These are phyloP conservation scores for Leccinum broughii DNA, from an alignment of 768 basidiomycete species.

Conservation along the genomic window DNA sequence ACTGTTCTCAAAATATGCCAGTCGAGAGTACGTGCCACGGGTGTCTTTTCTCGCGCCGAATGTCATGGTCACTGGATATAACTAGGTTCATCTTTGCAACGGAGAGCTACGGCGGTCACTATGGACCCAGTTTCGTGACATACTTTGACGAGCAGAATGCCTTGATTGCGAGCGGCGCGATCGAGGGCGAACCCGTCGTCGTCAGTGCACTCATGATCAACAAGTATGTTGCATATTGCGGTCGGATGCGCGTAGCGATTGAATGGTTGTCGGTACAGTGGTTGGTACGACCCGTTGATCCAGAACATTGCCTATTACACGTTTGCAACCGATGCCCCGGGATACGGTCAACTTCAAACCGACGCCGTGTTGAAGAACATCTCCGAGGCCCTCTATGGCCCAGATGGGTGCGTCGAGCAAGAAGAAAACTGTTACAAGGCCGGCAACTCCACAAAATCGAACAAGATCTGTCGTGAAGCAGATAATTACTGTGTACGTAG, in stretches of 20 bases:
- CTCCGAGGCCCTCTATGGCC: conserved; percentile 48
- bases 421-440: conserved; percentile 59
- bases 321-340: conserved; percentile 63
- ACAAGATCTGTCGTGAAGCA: conserved; percentile 50
- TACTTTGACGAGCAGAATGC: conserved; percentile 65
- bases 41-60: not conserved
- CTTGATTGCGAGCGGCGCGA: conserved; percentile 42
- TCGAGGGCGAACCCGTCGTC: conserved; percentile 50
- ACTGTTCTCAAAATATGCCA: conserved; percentile 49
- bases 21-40: conserved; percentile 46
- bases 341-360: conserved; percentile 62
- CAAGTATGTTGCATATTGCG: conserved; percentile 40
- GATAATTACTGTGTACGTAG: conserved; percentile 58
- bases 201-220: conserved; percentile 67
- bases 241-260: not conserved
- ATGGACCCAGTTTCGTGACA: conserved; percentile 62
- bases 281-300: conserved; percentile 66
- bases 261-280: conserved; percentile 36
- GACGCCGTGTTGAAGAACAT: conserved; percentile 45
- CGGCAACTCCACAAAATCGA: conserved; percentile 44
- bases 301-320: conserved; percentile 61
- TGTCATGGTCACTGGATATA: not conserved
- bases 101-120: conserved; percentile 70
- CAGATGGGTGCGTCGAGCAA: conserved; percentile 54
- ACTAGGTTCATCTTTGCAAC: conserved; percentile 63